These are phyloP conservation scores for Colletotrichum karsti DNA, from an alignment of 2,329 filamentous ascomycete genomes.

Conservation along the genomic window DNA sequence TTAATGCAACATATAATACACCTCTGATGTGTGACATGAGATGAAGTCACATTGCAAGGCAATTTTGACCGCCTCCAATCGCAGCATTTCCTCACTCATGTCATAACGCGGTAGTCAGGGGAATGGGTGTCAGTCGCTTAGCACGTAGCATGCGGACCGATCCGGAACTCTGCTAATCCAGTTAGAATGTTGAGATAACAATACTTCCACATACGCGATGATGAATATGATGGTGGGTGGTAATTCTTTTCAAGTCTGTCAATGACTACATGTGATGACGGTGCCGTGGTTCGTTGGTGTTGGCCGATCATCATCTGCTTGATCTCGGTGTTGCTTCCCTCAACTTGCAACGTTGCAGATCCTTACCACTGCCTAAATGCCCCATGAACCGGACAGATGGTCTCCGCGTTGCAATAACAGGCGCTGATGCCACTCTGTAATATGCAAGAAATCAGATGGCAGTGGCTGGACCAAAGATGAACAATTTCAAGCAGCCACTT, in stretches of 20 bases:
- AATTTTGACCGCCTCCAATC: background rate
- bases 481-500: background rate
- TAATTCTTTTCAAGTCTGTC: background rate
- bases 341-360: constrained; percentile 22
- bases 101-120: background rate
- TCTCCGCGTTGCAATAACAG: background rate
- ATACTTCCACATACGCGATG: too few species aligned
- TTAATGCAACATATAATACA: background rate
- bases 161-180: background rate
- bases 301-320: background rate
- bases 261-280: background rate
- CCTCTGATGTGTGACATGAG: background rate
- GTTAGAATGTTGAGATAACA: too few species aligned
- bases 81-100: background rate
- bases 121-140: background rate
- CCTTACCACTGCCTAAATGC: background rate
- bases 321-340: background rate
- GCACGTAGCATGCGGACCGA: background rate
- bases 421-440: constrained; percentile 1
- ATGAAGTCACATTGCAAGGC: background rate
- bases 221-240: background rate
- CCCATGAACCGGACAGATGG: constrained; percentile 2
- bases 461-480: background rate
- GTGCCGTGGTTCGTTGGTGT: background rate
- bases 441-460: constrained; percentile 26